phyloP scores from a whole-genome alignment of 768 basidiomycete species.

The Podaxis sp. region DNA sequence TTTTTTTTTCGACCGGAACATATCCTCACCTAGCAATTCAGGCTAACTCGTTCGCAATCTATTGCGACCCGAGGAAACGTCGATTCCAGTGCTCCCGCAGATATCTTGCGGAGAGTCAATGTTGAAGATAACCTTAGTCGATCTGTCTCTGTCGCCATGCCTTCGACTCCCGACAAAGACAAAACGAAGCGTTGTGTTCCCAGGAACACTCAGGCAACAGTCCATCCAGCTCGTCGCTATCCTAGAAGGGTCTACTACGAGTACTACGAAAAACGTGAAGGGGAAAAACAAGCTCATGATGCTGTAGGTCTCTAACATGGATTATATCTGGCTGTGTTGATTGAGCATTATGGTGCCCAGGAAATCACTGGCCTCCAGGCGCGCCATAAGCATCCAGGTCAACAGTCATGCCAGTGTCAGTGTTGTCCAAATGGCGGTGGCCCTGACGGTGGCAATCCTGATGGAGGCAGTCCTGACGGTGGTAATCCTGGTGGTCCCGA shows the following conservation, averaged over 20 bases:
- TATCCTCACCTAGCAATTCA: conserved; percentile 10
- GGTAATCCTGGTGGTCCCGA: too few species aligned
- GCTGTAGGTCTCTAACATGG: background rate
- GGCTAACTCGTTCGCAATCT: conserved; percentile 22
- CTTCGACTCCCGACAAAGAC: conserved; percentile 1
- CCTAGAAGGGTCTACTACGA: conserved; percentile 10
- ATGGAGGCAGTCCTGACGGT: too few species aligned
- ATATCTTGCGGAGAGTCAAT: conserved; percentile 25
- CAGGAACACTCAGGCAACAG: background rate
- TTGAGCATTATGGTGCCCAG: background rate
- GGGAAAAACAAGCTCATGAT: background rate
- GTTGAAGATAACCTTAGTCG: conserved; percentile 20
- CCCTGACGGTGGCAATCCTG: too few species aligned
- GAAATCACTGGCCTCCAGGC: background rate
- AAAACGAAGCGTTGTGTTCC: background rate
- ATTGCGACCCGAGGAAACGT: conserved; percentile 22
- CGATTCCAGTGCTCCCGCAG: conserved; percentile 18
- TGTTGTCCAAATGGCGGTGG: too few species aligned
- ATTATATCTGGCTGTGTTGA: background rate
- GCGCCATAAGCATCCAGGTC: background rate
- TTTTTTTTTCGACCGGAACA: background rate
- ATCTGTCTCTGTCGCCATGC: conserved; percentile 10
- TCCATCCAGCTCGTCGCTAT: background rate
- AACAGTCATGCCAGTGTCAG: too few species aligned
- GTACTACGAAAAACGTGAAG: conserved; percentile 11